Evolutionary conservation across 1,284 basidiomycete species (phyloP), one percentile per base, ranked within the genome.

Genomic region (Apiotrichum porosum): DNA sequence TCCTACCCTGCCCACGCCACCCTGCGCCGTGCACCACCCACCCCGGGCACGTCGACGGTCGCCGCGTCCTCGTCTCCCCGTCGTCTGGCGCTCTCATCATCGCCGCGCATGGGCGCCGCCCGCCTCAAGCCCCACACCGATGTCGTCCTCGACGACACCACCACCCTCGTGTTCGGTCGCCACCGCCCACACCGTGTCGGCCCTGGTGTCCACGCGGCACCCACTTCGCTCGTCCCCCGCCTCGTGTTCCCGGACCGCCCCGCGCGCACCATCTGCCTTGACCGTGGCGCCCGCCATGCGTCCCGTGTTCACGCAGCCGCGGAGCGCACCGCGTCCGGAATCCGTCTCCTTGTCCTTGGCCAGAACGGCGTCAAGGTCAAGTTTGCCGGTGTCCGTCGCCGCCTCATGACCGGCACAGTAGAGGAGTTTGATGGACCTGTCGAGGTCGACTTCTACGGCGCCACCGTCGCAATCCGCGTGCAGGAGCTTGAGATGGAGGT

Each of bases 351-450:
- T n/a, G 69, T 69, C 2, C 41, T 71, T 1, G 69, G 71, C n/a
- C 71, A 72, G 56, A 73, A 73, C 52, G 71, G 71, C n/a, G 49
- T 68, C 23, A 57, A 62, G 15, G 55, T 73, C 19, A 41, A 48
- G 10, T 26, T 40, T 9, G n/a, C 33, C 14, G 24, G 33, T 28
- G 18, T 41, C 13, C 43, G 35, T 8, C 42, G 46, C 21, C 49
- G 58, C 3, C 40, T 58, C 14, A 24, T 23, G 6, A 6, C 32
- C 2, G 60, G 60, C 15, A 24, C 44, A 12, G 37, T 51, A 0
- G 43, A 47, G 8, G 33, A 36, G 24, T 52, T 54, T 15, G 49
- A 48, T 4, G 34, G 39, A 10, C 13, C 18, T 9, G 56, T 67
- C 23, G 54, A 58, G 34, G 37, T 73, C 19, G 64, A 69, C 51